Evolutionary conservation across 2,329 filamentous ascomycete genomes (phyloP).

Genomic region (Cladosporium austrohemisphaericum): DNA sequence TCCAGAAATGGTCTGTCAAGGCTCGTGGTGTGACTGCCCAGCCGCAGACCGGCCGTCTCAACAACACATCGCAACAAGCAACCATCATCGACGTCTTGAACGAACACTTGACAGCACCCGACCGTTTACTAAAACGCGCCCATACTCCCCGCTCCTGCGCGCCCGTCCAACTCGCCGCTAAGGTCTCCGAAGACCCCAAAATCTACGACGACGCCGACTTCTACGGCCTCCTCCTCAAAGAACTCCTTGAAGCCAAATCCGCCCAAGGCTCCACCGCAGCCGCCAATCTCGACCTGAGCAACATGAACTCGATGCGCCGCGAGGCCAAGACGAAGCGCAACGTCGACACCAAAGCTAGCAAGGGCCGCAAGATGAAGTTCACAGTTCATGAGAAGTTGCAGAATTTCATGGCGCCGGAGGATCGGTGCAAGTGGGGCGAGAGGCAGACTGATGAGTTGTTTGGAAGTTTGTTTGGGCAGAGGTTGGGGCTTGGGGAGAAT

Average conservation of each 20-base stretch:
- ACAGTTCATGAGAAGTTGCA: slow-evolving; percentile 95
- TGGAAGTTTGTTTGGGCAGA: slow-evolving; percentile 48
- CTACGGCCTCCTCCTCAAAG: slow-evolving; percentile 88
- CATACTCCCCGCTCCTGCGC: slow-evolving; percentile 72
- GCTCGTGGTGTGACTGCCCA: slow-evolving; percentile 60
- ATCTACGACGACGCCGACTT: slow-evolving; percentile 95
- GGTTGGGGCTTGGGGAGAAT: slow-evolving; percentile 42
- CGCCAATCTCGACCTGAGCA: slow-evolving; percentile 36
- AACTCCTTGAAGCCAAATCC: slow-evolving; percentile 85
- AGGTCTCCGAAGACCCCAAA: slow-evolving; percentile 52
- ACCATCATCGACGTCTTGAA: slow-evolving; percentile 65
- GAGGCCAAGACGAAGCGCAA: slow-evolving; percentile 80
- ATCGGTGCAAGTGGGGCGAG: slow-evolving; percentile 74
- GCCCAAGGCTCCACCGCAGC: slow-evolving; percentile 42
- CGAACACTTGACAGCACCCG: slow-evolving; percentile 62
- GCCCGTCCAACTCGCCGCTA: slow-evolving; percentile 55
- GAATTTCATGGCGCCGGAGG: slow-evolving; percentile 95
- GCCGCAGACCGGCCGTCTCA: slow-evolving; percentile 57
- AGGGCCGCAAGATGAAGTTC: slow-evolving; percentile 89
- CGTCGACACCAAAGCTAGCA: slow-evolving; percentile 91
- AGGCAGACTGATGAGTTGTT: slow-evolving; percentile 67
- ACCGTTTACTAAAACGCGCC: slow-evolving; percentile 67
- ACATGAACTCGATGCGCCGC: slow-evolving; percentile 49
- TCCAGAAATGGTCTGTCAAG: slow-evolving; percentile 90
- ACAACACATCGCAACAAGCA: slow-evolving; percentile 57